Conservation (phyloP, 257 asterid genomes). For the Hygrophila difformis region DNA sequence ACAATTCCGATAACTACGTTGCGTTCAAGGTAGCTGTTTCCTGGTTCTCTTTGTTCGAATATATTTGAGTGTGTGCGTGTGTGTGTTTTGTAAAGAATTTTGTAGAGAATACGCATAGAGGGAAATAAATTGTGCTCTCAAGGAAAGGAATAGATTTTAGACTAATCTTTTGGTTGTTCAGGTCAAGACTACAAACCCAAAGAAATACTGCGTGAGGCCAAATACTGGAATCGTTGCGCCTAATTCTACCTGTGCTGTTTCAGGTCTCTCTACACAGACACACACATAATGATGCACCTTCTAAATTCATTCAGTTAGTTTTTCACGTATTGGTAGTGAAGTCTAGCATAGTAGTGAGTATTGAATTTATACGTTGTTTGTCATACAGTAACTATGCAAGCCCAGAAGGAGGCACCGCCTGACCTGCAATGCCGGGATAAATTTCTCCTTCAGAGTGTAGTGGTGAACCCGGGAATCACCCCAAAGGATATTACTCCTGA, state of each 20-base stretch:
- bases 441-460: conserved; percentile 67
- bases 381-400: conserved; percentile 79
- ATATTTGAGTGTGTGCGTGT: background rate
- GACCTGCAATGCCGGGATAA: conserved; percentile 75
- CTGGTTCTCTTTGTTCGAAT: conserved; percentile 2
- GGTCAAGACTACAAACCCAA: conserved; percentile 75
- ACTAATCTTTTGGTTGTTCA: conserved; percentile 13
- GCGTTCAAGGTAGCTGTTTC: conserved; percentile 64
- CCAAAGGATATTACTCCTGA: conserved; percentile 66
- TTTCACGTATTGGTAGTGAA: too few species aligned
- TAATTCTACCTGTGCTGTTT: conserved; percentile 37
- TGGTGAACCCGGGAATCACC: conserved; percentile 33
- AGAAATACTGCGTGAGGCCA: conserved; percentile 67
- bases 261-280: conserved; percentile 21
- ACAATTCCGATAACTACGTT: conserved; percentile 51
- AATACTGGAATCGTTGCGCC: conserved; percentile 61
- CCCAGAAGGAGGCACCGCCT: conserved; percentile 65
- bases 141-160: conserved; percentile 6
- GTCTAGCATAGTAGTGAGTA: background rate
- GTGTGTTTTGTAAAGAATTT: conserved; percentile 3
- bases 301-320: background rate
- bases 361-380: conserved; percentile 11
- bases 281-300: background rate
- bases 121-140: too few species aligned
- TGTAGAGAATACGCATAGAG: too few species aligned